Percentiles rank a stretch among this genome's conserved stretches.
phyloP scores from a whole-genome alignment of 345 rosid species.

The Camelina sativa region DNA sequence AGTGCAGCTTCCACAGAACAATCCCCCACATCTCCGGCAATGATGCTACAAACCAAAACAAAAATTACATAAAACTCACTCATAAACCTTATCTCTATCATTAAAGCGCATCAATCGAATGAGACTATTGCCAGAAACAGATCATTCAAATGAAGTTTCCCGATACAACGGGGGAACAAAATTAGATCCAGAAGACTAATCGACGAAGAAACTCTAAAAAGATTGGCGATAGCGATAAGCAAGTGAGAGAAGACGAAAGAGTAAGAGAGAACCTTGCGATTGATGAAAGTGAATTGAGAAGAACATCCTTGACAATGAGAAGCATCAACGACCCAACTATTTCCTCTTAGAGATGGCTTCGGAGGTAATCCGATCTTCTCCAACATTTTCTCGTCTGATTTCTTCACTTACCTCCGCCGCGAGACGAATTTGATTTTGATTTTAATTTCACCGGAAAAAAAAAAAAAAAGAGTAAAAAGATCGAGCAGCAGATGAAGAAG shows the following conservation, averaged over 20 bases:
- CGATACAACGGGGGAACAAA: constrained; percentile 12
- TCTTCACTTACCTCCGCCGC: constrained; percentile 20
- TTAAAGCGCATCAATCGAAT: not conserved
- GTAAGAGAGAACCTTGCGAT: constrained; percentile 77
- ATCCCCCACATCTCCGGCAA: constrained; percentile 94
- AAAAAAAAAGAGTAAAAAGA: constrained; percentile 8
- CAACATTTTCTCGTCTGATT: constrained; percentile 52
- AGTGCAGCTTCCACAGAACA: constrained; percentile 80
- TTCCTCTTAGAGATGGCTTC: constrained; percentile 85
- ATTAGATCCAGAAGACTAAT: constrained; percentile 33
- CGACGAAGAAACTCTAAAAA: not conserved
- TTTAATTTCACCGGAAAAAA: not conserved
- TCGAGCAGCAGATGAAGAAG: constrained; percentile 2
- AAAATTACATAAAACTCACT: too few relatives aligned
- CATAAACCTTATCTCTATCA: not conserved
- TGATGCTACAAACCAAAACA: constrained; percentile 65
- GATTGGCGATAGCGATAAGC: not conserved
- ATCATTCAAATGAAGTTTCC: not conserved
- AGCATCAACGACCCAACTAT: constrained; percentile 80
- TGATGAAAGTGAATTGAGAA: constrained; percentile 91
- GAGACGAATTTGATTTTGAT: not conserved
- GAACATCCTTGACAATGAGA: constrained; percentile 97
- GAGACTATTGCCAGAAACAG: not conserved
- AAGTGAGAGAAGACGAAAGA: constrained; percentile 14
- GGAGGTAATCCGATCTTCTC: constrained; percentile 94